These are phyloP conservation scores for Pharnaceum exiguum DNA, from an alignment of 148 eudicot species.

Conservation along the genomic window DNA sequence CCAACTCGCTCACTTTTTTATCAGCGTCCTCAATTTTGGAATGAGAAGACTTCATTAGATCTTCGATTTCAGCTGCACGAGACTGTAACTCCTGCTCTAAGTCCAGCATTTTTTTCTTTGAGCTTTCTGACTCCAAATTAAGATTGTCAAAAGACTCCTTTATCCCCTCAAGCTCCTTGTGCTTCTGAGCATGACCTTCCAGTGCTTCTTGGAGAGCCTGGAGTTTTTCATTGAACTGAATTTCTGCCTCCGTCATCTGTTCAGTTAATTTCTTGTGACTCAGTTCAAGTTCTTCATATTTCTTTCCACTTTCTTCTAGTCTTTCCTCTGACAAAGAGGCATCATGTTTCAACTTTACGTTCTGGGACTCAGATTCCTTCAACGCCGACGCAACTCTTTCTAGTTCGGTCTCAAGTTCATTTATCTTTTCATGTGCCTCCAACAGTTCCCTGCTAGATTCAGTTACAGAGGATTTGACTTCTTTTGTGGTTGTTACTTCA, in stretches of 20 bases:
- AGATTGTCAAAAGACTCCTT: conserved; percentile 68
- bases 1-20: conserved; percentile 48
- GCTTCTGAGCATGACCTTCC: conserved; percentile 60
- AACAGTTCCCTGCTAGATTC: conserved; percentile 58
- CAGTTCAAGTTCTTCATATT: conserved; percentile 50
- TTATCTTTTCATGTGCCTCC: conserved; percentile 71
- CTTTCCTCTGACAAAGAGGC: conserved; percentile 36
- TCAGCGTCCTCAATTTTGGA: conserved; percentile 61
- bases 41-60: conserved; percentile 46
- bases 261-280: conserved; percentile 56
- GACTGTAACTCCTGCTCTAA: conserved; percentile 57
- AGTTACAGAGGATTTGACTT: conserved; percentile 24
- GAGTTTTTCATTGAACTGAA: conserved; percentile 49
- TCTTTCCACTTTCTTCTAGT: conserved; percentile 48
- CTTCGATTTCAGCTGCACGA: conserved; percentile 50
- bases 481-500: conserved; percentile 23
- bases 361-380: conserved; percentile 65
- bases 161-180: conserved; percentile 53
- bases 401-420: conserved; percentile 70
- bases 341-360: conserved; percentile 49
- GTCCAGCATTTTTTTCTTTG: conserved; percentile 64
- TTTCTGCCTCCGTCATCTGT: conserved; percentile 45
- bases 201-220: conserved; percentile 55
- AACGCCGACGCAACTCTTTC: conserved; percentile 37
- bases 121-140: conserved; percentile 62